Conservation (phyloP, 768 basidiomycete genomes). For the Mrakia gelida region DNA sequence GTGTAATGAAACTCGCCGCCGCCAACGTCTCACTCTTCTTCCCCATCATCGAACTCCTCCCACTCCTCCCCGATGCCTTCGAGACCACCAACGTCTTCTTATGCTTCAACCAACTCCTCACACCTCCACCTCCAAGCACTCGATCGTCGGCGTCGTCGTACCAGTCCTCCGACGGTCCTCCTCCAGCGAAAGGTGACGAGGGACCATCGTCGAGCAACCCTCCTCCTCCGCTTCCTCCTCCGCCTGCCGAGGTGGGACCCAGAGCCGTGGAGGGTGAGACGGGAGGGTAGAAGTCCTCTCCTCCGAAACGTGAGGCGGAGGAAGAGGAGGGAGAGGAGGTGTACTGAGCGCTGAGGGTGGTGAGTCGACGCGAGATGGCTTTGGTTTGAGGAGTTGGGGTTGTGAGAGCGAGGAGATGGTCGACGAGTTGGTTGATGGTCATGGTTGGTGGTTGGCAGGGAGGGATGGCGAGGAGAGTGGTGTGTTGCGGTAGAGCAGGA, state of each 20-base stretch:
- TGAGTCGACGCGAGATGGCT: background rate
- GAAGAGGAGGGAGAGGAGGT: background rate
- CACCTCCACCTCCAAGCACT: background rate
- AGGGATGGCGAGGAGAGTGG: background rate
- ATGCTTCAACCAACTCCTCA: constrained; percentile 7
- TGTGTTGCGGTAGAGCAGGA: background rate
- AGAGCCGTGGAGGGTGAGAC: background rate
- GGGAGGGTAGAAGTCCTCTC: background rate
- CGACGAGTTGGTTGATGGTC: constrained; percentile 4
- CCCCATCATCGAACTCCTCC: background rate
- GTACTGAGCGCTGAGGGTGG: background rate
- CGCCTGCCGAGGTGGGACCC: background rate
- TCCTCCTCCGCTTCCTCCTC: background rate
- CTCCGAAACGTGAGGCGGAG: background rate
- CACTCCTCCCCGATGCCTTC: background rate
- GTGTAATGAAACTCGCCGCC: constrained; percentile 11
- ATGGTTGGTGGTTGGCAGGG: background rate
- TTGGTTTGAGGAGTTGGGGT: background rate
- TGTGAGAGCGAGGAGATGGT: constrained; percentile 1
- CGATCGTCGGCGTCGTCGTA: constrained; percentile 10
- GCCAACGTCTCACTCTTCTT: constrained; percentile 3
- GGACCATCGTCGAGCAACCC: background rate
- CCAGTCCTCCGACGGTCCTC: background rate
- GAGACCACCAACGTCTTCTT: background rate
- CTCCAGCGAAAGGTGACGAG: background rate